Evolutionary conservation across 2,329 filamentous ascomycete species (phyloP).

Genomic region (Cercospora sesami): DNA sequence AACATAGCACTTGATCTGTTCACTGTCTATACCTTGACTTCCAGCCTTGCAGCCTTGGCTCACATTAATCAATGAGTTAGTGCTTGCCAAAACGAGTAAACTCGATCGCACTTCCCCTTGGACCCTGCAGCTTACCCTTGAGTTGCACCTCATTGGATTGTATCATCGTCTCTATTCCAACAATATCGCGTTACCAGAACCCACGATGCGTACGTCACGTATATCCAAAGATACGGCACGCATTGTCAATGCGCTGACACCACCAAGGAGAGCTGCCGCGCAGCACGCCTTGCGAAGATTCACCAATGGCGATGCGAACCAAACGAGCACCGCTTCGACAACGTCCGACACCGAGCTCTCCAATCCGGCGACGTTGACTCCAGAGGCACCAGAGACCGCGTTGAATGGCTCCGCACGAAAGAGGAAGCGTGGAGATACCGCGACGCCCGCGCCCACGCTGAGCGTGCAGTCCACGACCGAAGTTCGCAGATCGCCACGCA

Average conservation of each 20-base stretch:
- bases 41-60: not conserved
- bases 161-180: not conserved
- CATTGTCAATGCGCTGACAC: constrained; percentile 24
- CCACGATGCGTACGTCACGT: constrained; percentile 29
- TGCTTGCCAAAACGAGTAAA: not conserved
- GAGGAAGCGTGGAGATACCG: constrained; percentile 28
- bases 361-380: constrained; percentile 21
- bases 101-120: not conserved
- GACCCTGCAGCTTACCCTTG: constrained; percentile 14
- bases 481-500: constrained; percentile 34
- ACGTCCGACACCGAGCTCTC: constrained; percentile 22
- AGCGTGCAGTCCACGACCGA: constrained; percentile 16
- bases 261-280: constrained; percentile 16
- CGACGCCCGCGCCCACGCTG: constrained; percentile 19
- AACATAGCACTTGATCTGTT: not conserved
- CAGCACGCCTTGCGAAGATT: constrained; percentile 31
- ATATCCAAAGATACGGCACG: constrained; percentile 31
- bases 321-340: not conserved
- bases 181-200: not conserved
- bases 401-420: constrained; percentile 24
- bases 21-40: not conserved
- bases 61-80: not conserved
- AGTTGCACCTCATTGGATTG: constrained; percentile 12
- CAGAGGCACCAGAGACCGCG: constrained; percentile 7
- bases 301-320: constrained; percentile 10